Evolutionary conservation across 176 grass and related monocot species (phyloP).

Genomic region (Triticum turgidum): DNA sequence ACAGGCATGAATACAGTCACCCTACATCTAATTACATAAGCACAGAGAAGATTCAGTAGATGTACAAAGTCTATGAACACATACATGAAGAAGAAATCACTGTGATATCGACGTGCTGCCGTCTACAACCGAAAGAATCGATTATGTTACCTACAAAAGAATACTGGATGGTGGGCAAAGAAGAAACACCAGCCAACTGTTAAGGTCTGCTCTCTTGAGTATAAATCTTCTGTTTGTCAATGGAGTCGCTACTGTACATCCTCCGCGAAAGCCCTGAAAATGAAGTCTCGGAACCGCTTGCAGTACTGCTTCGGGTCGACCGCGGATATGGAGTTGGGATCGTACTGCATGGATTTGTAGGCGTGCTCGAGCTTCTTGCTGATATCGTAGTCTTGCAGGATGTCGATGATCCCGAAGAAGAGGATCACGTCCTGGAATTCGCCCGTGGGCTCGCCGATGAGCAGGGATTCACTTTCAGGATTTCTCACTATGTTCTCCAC

Average conservation of each 20-base stretch:
- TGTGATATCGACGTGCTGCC: neutral
- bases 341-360: slow-evolving; percentile 86
- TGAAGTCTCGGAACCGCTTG: slow-evolving; percentile 84
- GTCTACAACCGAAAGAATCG: slow-evolving; percentile 7
- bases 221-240: neutral
- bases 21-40: slow-evolving; percentile 16
- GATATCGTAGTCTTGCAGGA: slow-evolving; percentile 91
- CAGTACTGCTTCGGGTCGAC: slow-evolving; percentile 52
- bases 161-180: neutral
- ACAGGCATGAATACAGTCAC: neutral
- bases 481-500: slow-evolving; percentile 60
- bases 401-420: slow-evolving; percentile 93
- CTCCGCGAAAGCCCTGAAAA: slow-evolving; percentile 56
- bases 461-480: slow-evolving; percentile 40
- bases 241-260: slow-evolving; percentile 33
- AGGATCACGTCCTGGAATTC: slow-evolving; percentile 70
- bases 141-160: slow-evolving; percentile 16
- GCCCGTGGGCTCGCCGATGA: slow-evolving; percentile 70
- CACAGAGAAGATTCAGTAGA: slow-evolving; percentile 16
- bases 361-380: slow-evolving; percentile 94
- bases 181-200: slow-evolving; percentile 10
- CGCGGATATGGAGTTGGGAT: slow-evolving; percentile 65
- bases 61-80: slow-evolving; percentile 35
- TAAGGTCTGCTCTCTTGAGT: neutral
- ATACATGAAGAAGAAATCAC: neutral